These are phyloP conservation scores for Letharia columbiana DNA, from an alignment of 495 filamentous ascomycete species.

Conservation along the genomic window DNA sequence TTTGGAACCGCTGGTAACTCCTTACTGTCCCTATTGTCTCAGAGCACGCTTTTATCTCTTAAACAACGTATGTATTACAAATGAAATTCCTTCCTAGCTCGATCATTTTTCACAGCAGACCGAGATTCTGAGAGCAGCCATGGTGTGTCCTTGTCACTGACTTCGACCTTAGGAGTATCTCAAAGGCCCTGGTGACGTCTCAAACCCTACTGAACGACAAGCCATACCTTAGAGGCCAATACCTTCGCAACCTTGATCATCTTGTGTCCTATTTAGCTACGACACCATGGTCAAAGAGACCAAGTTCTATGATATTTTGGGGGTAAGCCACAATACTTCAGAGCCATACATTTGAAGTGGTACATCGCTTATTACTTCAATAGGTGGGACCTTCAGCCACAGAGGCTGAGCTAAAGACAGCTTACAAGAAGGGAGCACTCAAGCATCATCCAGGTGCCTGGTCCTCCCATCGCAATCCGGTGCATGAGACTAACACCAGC, in stretches of 20 bases:
- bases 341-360: not conserved
- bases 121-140: not conserved
- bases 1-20: not conserved
- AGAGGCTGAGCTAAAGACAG: conserved; percentile 76
- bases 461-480: not conserved
- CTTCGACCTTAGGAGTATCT: not conserved
- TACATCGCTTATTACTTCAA: conserved; percentile 18
- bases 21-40: not conserved
- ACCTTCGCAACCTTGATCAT: not conserved
- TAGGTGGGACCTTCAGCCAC: conserved; percentile 64
- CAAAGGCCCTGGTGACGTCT: not conserved
- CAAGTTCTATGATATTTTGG: conserved; percentile 76
- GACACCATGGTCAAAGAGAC: conserved; percentile 83
- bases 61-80: not conserved
- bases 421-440: conserved; percentile 82
- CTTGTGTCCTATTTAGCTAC: not conserved
- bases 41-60: not conserved
- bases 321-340: conserved; percentile 48
- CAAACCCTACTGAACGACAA: not conserved
- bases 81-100: not conserved
- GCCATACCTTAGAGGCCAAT: no score
- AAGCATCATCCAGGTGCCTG: conserved; percentile 79
- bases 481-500: not conserved
- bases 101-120: not conserved
- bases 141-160: not conserved